These are phyloP conservation scores for Gracilaria domingensis DNA, from an alignment of 23 red algal species.

Conservation along the genomic window DNA sequence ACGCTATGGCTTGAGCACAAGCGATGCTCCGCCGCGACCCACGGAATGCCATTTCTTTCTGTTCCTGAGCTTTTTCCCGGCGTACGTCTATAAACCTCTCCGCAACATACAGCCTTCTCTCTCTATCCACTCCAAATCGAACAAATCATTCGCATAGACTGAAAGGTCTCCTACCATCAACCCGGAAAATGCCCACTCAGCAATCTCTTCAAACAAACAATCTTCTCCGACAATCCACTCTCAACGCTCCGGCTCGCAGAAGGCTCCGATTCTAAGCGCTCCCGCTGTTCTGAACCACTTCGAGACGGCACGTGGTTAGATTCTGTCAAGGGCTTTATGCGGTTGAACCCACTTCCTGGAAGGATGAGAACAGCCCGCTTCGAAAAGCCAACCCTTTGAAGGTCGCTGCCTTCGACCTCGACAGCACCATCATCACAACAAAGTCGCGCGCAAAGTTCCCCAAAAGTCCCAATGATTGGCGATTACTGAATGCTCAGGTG, in stretches of 20 bases:
- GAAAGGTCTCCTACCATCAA: neutral
- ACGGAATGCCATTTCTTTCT: no score
- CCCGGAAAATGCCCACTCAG: conserved; percentile 33
- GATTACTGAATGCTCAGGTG: conserved; percentile 10
- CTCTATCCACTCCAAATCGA: neutral
- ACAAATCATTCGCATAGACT: neutral
- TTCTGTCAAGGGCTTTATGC: conserved; percentile 25
- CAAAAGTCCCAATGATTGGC: conserved; percentile 56
- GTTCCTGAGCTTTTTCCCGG: no score
- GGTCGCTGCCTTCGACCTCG: conserved; percentile 72
- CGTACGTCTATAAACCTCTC: neutral
- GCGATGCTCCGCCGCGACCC: no score
- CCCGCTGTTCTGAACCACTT: neutral
- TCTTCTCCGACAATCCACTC: conserved; percentile 48
- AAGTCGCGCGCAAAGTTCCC: conserved; percentile 72
- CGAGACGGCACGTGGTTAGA: conserved; percentile 20
- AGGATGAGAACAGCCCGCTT: neutral
- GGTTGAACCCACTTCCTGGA: conserved; percentile 36
- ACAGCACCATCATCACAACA: conserved; percentile 68
- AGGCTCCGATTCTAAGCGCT: conserved; percentile 43
- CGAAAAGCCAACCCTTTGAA: conserved; percentile 32
- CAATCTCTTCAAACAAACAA: conserved; percentile 49
- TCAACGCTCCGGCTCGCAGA: conserved; percentile 7
- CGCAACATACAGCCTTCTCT: neutral
- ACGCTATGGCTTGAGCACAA: no score